Conservation (phyloP, 108 stramenopile genomes). For the Asterionellopsis glacialis region DNA sequence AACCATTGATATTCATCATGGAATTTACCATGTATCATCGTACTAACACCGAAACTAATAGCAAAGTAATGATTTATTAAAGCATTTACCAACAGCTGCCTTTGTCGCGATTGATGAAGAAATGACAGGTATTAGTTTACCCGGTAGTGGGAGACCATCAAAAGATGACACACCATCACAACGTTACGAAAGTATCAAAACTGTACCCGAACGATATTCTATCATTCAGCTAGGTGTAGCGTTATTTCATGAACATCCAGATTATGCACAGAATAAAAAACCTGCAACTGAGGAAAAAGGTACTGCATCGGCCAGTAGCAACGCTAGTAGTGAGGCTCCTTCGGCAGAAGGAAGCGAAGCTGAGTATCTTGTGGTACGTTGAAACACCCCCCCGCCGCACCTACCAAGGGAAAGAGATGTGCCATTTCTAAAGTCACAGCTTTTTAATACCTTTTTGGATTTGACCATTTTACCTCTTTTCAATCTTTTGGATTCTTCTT, state of each 20-base stretch:
- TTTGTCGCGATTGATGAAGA: slow-evolving; percentile 78
- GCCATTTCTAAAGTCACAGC: too few relatives aligned
- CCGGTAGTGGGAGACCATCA: slow-evolving; percentile 19
- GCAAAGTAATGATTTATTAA: slow-evolving; percentile 63
- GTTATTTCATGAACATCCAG: slow-evolving; percentile 58
- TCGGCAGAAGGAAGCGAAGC: too few relatives aligned
- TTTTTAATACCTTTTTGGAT: too few relatives aligned
- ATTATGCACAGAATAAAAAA: slow-evolving; percentile 1
- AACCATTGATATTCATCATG: neutral
- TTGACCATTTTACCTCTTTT: slow-evolving; percentile 4
- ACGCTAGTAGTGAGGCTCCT: neutral
- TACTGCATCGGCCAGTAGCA: neutral
- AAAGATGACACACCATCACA: slow-evolving; percentile 59
- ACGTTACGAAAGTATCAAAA: slow-evolving; percentile 45
- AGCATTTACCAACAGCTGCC: slow-evolving; percentile 58
- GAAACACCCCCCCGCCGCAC: too few relatives aligned
- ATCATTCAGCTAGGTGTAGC: slow-evolving; percentile 76
- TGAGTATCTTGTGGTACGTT: too few relatives aligned
- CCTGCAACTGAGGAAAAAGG: neutral
- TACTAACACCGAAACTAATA: slow-evolving; percentile 6
- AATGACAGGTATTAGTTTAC: slow-evolving; percentile 77
- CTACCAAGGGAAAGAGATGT: too few relatives aligned
- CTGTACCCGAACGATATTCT: slow-evolving; percentile 58
- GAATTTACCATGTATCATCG: neutral
- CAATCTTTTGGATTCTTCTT: slow-evolving; percentile 15